Conservation (phyloP, 2,329 filamentous ascomycete species). For the Lecanicillium sp. region DNA sequence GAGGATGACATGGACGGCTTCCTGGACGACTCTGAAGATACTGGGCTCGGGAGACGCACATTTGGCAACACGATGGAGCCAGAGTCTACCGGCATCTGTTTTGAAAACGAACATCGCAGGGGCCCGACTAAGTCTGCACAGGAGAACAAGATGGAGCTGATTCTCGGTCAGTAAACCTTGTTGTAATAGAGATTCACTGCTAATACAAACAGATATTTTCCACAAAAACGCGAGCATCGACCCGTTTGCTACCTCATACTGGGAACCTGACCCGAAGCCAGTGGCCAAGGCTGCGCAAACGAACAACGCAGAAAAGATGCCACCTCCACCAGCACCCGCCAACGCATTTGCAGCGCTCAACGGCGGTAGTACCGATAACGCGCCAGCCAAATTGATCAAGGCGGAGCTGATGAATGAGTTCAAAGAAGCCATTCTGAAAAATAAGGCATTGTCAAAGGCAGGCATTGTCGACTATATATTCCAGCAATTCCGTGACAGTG, state of each 20-base stretch:
- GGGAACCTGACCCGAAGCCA: conserved; percentile 44
- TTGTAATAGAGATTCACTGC: background rate
- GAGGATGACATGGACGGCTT: conserved; percentile 88
- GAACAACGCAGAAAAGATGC: conserved; percentile 20
- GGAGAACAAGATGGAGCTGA: conserved; percentile 67
- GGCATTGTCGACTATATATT: conserved; percentile 37
- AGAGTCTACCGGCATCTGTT: conserved; percentile 74
- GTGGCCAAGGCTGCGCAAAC: conserved; percentile 16
- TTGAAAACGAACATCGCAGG: conserved; percentile 55
- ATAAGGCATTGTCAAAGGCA: conserved; percentile 34
- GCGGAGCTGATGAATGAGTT: conserved; percentile 35
- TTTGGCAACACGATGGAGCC: conserved; percentile 69
- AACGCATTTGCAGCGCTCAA: conserved; percentile 34
- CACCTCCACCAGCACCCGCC: conserved; percentile 26
- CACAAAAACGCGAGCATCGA: conserved; percentile 59
- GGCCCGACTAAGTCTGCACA: conserved; percentile 45
- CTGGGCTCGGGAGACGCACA: conserved; percentile 47
- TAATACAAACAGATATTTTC: conserved; percentile 20
- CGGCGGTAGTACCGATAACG: conserved; percentile 16
- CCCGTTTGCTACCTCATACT: conserved; percentile 79
- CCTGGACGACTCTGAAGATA: conserved; percentile 78
- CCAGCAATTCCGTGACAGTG: conserved; percentile 30
- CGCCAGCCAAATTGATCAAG: conserved; percentile 29
- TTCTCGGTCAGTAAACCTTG: conserved; percentile 62
- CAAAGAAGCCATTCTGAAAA: conserved; percentile 36